phyloP scores from a whole-genome alignment of 306 rosid species.

The Lagenaria siceraria region DNA sequence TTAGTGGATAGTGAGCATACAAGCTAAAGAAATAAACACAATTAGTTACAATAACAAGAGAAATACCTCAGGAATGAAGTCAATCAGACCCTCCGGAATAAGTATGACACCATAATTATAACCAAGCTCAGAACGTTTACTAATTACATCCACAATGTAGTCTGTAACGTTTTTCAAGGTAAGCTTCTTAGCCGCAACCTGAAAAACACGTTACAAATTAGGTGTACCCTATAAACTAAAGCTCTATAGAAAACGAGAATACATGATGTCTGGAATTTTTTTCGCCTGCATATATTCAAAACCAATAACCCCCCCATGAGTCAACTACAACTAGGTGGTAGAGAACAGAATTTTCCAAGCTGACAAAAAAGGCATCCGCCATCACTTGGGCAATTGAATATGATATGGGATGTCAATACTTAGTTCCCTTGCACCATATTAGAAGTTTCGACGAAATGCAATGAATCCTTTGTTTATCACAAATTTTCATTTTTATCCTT shows the following conservation, averaged over 20 bases:
- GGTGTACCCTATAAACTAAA: neutral
- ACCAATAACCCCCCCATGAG: neutral
- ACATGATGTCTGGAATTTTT: neutral
- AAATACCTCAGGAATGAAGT: constrained; percentile 94
- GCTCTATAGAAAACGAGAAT: neutral
- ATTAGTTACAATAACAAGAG: neutral
- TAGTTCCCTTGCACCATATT: no score
- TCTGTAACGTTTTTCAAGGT: constrained; percentile 94
- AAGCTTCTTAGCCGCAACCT: constrained; percentile 87
- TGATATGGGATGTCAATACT: no score
- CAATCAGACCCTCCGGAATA: constrained; percentile 97
- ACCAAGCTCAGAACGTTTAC: constrained; percentile 54
- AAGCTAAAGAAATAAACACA: neutral
- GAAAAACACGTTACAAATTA: neutral
- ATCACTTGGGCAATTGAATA: no score
- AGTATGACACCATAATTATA: constrained; percentile 94
- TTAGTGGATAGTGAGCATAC: neutral
- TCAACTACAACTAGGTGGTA: neutral
- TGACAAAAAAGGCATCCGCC: no score
- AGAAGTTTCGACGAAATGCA: no score
- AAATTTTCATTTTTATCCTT: no score
- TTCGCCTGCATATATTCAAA: neutral
- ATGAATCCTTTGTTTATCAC: no score
- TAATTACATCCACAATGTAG: constrained; percentile 71
- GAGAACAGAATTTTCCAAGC: neutral